Evolutionary conservation across 23 red algal species (phyloP).

Genomic region (Gracilaria gracilis): DNA sequence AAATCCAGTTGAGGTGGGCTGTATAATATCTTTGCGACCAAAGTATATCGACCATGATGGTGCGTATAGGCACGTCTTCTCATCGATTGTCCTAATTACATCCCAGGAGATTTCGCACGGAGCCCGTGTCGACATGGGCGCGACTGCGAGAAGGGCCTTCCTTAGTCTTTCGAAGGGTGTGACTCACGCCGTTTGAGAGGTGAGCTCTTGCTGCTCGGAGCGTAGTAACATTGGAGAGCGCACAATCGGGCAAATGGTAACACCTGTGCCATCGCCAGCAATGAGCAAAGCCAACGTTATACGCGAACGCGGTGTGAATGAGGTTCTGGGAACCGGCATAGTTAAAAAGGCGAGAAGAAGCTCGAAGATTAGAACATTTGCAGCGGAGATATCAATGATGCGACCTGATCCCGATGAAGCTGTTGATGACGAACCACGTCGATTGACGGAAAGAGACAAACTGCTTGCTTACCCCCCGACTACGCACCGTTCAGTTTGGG

Average conservation of each 20-base stretch:
- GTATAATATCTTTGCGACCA: too few species aligned
- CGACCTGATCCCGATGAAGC: neutral
- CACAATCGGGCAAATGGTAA: constrained; percentile 36
- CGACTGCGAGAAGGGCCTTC: neutral
- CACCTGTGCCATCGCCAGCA: constrained; percentile 32
- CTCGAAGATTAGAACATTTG: neutral
- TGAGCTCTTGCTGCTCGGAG: constrained; percentile 49
- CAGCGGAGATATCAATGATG: neutral
- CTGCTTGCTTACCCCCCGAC: neutral
- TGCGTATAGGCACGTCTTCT: too few species aligned
- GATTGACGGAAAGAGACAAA: too few species aligned
- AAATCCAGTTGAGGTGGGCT: too few species aligned
- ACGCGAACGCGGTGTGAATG: constrained; percentile 47
- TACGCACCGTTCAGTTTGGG: too few species aligned
- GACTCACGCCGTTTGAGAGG: too few species aligned
- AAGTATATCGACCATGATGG: too few species aligned
- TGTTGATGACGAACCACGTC: too few species aligned
- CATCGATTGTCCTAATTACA: too few species aligned
- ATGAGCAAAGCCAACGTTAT: constrained; percentile 57
- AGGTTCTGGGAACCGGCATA: constrained; percentile 7
- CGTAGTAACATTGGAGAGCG: constrained; percentile 32
- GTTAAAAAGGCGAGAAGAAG: neutral
- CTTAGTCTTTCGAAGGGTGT: constrained; percentile 26
- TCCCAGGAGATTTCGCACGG: constrained; percentile 42
- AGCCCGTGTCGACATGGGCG: constrained; percentile 56